A percentile compares a stretch with the other conserved stretches of the same genome.
Evolutionary conservation across 495 filamentous ascomycete species (phyloP).

Genomic region (Aspergillus sparsus): DNA sequence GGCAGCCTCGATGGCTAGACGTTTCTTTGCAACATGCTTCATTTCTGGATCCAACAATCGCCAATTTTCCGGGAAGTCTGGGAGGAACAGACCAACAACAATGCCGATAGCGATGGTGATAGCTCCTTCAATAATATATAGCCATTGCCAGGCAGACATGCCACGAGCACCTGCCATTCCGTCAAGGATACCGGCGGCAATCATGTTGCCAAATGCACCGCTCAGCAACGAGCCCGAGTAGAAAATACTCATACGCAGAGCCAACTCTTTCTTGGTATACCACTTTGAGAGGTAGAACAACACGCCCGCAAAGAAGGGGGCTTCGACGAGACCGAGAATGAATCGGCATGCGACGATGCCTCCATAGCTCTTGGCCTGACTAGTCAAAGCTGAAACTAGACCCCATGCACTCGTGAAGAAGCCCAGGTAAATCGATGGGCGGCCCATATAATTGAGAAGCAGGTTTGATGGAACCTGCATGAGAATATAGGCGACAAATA

Average conservation of each 20-base stretch:
- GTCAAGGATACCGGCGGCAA: constrained; percentile 55
- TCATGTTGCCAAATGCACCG: constrained; percentile 65
- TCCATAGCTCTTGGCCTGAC: constrained; percentile 51
- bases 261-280: constrained; percentile 61
- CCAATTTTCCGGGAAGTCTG: constrained; percentile 55
- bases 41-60: constrained; percentile 46
- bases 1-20: constrained; percentile 49
- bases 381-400: constrained; percentile 52
- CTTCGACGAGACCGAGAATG: constrained; percentile 53
- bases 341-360: constrained; percentile 58
- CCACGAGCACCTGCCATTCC: constrained; percentile 45
- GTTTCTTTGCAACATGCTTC: constrained; percentile 51
- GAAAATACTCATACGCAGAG: constrained; percentile 62
- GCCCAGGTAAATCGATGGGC: constrained; percentile 49
- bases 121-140: constrained; percentile 52
- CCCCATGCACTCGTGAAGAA: constrained; percentile 58
- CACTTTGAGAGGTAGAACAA: constrained; percentile 61
- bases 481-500: constrained; percentile 57
- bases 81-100: constrained; percentile 41
- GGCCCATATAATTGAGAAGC: constrained; percentile 58
- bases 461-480: constrained; percentile 63
- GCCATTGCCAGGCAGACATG: constrained; percentile 52
- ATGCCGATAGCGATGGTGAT: constrained; percentile 47
- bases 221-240: constrained; percentile 64
- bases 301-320: constrained; percentile 52